These are phyloP conservation scores for Brassica napus DNA, from an alignment of 345 rosid species.

Conservation along the genomic window Da-Ae NC_063445.1:226001-226500, in stretches of 20 bases:
- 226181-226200: neutral
- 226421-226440: constrained; percentile 72
- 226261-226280: constrained; percentile 1
- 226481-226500: constrained; percentile 8
- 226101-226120: constrained; percentile 89
- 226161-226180: constrained; percentile 14
- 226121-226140: constrained; percentile 60
- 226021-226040: constrained; percentile 61
- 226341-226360: constrained; percentile 34
- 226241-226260: neutral
- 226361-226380: constrained; percentile 60
- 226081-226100: constrained; percentile 91
- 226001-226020: constrained; percentile 62
- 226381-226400: constrained; percentile 87
- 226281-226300: neutral
- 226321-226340: neutral
- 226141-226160: neutral
- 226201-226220: neutral
- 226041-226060: constrained; percentile 62
- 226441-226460: constrained; percentile 64
- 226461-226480: too few species aligned
- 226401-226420: constrained; percentile 65
- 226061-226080: constrained; percentile 65
- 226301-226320: neutral
- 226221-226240: neutral